Base-by-base conservation (phyloP, 2,329 filamentous ascomycete species). In the Alternaria tenuissima region DNA sequence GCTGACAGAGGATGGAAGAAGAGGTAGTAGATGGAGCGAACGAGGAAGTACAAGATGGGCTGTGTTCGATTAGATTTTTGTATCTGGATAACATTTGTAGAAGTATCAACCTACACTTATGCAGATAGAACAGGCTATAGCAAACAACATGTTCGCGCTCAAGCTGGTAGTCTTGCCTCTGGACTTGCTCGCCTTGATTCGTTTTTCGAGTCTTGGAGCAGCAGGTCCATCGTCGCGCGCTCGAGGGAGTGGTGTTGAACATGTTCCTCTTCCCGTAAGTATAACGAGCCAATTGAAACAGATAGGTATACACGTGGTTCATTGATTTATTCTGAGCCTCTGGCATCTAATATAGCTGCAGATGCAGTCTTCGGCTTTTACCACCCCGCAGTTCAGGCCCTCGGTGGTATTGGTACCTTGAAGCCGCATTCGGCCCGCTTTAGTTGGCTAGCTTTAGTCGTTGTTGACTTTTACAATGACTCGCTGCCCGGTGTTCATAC, bases 11-110 rank as follows among this genome's bases (percentile, higher is more conserved):
- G 61, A 30, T 36, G 32, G 28, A 61, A 20, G 1, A 9, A 14
- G 30, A 60, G 38, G 34, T 38, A 38, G 46, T 60, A 60, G 12
- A 60, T 14, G 28, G 52, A 47, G 22, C 32, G 52, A 16, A 47
- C 18, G n/a, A 47, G 14, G 1, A 55, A 47, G n/a, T 55, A 55
- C 3, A 47, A 7, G 32, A 55, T 7, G 0, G 52, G 22, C 52
- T 55, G 26, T 55, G 16, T 11, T 46, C 6, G 24, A 20, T 55
- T 4, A 55, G 52, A 46, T 16, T 30, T 0, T 7, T 4, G 20
- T 7, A 36, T 22, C 2, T 24, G 9, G 2, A n/a, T 32, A 1
- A 41, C 4, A 28, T 4, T 38, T 7, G 22, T 0, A n/a, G 5
- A 30, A 28, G n/a, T 55, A 42, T 12, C 12, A 1, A 18, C 52